Base-by-base conservation (phyloP, 495 filamentous ascomycete genomes). In the Immersiella caudata region DNA sequence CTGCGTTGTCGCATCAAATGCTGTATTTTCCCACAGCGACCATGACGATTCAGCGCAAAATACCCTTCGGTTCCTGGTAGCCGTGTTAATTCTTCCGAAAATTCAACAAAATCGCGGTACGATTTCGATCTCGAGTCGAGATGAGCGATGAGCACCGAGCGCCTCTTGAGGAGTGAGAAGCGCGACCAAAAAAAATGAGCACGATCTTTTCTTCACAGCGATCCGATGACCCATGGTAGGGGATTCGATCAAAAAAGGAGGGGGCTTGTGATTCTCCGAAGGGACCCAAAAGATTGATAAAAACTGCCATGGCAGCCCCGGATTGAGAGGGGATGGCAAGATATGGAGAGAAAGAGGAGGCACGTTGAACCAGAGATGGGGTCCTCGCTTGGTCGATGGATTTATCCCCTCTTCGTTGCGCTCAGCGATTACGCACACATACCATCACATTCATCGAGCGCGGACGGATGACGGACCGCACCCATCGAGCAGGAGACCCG, bases 81-180 rank as follows among this genome's bases (percentile, higher is more conserved):
- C 66, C 66, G 57, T 20, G 65, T 74, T 75, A 75, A 75, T 75
- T 70, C 55, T 57, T 16, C 67, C 59, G 67, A 67, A 71, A 71
- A 62, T 66, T 55, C 51, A 55, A 21, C 61, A 74, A 73, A 72
- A 72, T 69, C 56, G 52, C 62, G 64, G 65, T 51, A 58, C 33
- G 65, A 33, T 35, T 55, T 63, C 59, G 64, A 62, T 61, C 65
- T 49, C 21, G 55, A 26, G 14, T n/a, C 60, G 24, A 57, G 52
- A 27, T 33, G 49, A 36, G 26, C 50, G 27, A 50, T 16, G 14
- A 40, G 22, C 26, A 52, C 58, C 61, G 46, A 63, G 64, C 64
- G 62, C 26, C 63, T 46, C 29, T 49, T 59, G 25, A 58, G 35
- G 55, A 56, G 52, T 25, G 29, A 46, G 65, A 50, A 56, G 52